Conservation (phyloP, 495 filamentous ascomycete genomes). For the Penicillium subrubescens region DNA sequence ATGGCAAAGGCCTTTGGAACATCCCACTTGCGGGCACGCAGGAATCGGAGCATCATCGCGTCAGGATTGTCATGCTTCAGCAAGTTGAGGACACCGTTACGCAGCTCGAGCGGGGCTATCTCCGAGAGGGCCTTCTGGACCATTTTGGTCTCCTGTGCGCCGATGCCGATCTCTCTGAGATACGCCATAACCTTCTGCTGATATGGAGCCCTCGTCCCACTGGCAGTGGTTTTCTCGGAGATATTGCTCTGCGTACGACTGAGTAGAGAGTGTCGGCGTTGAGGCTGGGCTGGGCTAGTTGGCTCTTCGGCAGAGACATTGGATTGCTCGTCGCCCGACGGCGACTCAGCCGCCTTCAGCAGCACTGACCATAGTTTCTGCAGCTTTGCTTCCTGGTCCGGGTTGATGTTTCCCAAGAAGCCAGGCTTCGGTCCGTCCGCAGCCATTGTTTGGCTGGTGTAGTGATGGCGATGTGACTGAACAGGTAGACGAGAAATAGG, state of each 20-base stretch:
- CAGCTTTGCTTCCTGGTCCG: conserved; percentile 81
- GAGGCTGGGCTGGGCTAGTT: conserved; percentile 20
- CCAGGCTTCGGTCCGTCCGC: conserved; percentile 55
- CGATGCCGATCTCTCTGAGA: conserved; percentile 30
- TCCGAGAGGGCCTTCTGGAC: conserved; percentile 31
- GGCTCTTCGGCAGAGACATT: conserved; percentile 12
- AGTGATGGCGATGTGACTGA: neutral
- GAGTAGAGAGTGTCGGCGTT: conserved; percentile 29
- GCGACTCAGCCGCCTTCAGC: conserved; percentile 69
- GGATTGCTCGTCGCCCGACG: conserved; percentile 17
- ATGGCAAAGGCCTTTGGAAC: conserved; percentile 86
- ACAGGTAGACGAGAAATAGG: neutral
- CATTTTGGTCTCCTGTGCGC: conserved; percentile 29
- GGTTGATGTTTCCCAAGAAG: conserved; percentile 78
- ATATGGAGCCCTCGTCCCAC: conserved; percentile 13
- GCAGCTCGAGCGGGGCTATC: conserved; percentile 68
- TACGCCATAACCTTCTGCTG: conserved; percentile 28
- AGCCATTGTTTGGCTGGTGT: conserved; percentile 16
- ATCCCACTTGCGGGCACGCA: conserved; percentile 94
- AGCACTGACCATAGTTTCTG: conserved; percentile 78
- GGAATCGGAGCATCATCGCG: conserved; percentile 82
- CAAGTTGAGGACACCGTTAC: conserved; percentile 78
- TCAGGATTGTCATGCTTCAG: conserved; percentile 93
- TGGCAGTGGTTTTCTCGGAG: conserved; percentile 24
- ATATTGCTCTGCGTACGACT: conserved; percentile 31